Evolutionary conservation across 2,329 filamentous ascomycete species (phyloP).

Genomic region (Bisporella sp.): DNA sequence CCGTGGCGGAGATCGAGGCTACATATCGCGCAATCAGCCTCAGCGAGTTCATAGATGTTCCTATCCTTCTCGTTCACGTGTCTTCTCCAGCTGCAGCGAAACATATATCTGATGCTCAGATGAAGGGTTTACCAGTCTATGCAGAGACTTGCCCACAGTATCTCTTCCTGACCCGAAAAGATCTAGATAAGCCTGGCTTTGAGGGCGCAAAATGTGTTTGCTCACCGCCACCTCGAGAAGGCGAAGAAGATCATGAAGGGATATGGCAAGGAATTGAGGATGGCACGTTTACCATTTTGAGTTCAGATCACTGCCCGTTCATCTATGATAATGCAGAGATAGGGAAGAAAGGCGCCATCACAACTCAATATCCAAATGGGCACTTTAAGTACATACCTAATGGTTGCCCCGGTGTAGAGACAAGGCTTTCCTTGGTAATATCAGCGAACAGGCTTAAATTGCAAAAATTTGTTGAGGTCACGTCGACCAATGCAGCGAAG

Average conservation of each 20-base stretch:
- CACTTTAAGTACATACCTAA: constrained; percentile 52
- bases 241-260: constrained; percentile 36
- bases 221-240: constrained; percentile 42
- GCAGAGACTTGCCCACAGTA: constrained; percentile 52
- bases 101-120: constrained; percentile 41
- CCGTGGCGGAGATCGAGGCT: constrained; percentile 43
- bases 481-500: constrained; percentile 47
- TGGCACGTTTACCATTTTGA: constrained; percentile 45
- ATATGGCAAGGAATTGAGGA: constrained; percentile 44
- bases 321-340: constrained; percentile 36
- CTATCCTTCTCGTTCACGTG: constrained; percentile 48
- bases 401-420: constrained; percentile 51
- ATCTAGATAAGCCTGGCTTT: constrained; percentile 43
- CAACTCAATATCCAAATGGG: constrained; percentile 33
- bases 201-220: constrained; percentile 50
- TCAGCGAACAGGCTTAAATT: constrained; percentile 32
- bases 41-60: constrained; percentile 41
- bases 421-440: constrained; percentile 42
- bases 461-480: constrained; percentile 47
- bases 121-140: constrained; percentile 40
- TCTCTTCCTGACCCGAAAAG: constrained; percentile 43
- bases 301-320: constrained; percentile 32
- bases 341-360: constrained; percentile 44
- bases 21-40: constrained; percentile 45
- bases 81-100: constrained; percentile 38